Evolutionary conservation across 2,329 filamentous ascomycete genomes (phyloP).

Genomic region (Talaromyces amestolkiae): DNA sequence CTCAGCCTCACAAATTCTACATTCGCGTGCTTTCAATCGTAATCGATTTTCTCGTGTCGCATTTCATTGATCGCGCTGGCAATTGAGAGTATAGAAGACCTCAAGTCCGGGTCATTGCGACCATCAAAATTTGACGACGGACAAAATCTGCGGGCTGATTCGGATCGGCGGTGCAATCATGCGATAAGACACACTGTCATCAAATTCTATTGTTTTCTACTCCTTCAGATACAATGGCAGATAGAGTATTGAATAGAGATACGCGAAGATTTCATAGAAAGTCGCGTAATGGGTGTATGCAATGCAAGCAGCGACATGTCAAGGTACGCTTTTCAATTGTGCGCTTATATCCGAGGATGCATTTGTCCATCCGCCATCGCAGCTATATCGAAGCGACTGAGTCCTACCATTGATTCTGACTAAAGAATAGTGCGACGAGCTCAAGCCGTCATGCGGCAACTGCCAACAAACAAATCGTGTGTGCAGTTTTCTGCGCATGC

Average conservation of each 20-base stretch:
- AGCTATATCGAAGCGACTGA: neutral
- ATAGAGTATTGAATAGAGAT: constrained; percentile 3
- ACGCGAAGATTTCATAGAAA: constrained; percentile 21
- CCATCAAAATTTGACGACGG: neutral
- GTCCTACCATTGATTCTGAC: neutral
- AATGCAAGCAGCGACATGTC: constrained; percentile 22
- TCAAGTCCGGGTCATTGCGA: too few relatives aligned
- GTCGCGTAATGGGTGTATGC: constrained; percentile 20
- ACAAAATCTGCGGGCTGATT: neutral
- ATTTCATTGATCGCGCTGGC: too few relatives aligned
- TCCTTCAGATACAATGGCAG: constrained; percentile 4
- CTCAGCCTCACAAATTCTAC: too few relatives aligned
- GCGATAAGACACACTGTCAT: neutral
- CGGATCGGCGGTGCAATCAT: neutral
- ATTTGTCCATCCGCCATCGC: neutral
- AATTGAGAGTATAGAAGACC: too few relatives aligned
- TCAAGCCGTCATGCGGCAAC: constrained; percentile 17
- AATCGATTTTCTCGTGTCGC: too few relatives aligned
- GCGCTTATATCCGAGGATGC: neutral
- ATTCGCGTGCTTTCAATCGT: too few relatives aligned
- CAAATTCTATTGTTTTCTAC: neutral
- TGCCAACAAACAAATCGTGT: constrained; percentile 17
- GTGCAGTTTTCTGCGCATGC: constrained; percentile 19
- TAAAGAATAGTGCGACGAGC: constrained; percentile 19
- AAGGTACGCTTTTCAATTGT: constrained; percentile 16